These are phyloP conservation scores for Nephelium lappaceum DNA, from an alignment of 345 rosid species.

Conservation along the genomic window DNA sequence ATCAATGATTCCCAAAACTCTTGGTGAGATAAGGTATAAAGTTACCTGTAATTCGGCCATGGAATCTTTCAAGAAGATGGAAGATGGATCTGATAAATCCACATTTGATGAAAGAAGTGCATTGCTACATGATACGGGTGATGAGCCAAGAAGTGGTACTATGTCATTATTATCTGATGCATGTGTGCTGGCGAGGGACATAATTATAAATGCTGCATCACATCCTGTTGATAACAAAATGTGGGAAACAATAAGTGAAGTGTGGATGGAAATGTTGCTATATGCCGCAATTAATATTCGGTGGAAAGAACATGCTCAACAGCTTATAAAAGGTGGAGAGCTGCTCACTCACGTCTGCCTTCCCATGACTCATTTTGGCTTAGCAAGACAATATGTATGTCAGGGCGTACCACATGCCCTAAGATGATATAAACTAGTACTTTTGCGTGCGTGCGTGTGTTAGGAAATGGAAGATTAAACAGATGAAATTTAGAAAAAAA, in stretches of 20 bases:
- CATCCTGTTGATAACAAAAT: too few species aligned
- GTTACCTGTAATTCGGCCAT: not conserved
- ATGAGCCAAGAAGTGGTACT: too few species aligned
- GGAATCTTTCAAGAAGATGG: not conserved
- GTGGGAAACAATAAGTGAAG: not conserved
- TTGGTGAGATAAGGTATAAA: not conserved
- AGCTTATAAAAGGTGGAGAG: not conserved
- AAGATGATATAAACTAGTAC: too few species aligned
- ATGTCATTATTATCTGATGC: too few species aligned
- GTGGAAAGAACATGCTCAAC: not conserved
- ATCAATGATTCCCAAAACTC: not conserved
- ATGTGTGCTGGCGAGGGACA: not conserved
- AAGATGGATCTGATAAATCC: not conserved
- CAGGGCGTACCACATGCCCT: too few species aligned
- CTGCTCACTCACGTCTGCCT: not conserved
- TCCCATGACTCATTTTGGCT: not conserved
- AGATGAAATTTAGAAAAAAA: too few species aligned
- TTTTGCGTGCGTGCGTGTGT: too few species aligned
- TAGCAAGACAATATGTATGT: not conserved
- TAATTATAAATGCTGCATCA: too few species aligned
- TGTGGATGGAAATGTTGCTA: not conserved
- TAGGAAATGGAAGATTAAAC: too few species aligned
- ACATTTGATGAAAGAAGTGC: not conserved
- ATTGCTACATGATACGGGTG: not conserved
- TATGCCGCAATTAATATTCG: not conserved